A percentile compares a stretch with the other conserved stretches of the same genome.
Evolutionary conservation across 2,329 filamentous ascomycete species (phyloP).

Genomic region (Aspergillus ochraceus): DNA sequence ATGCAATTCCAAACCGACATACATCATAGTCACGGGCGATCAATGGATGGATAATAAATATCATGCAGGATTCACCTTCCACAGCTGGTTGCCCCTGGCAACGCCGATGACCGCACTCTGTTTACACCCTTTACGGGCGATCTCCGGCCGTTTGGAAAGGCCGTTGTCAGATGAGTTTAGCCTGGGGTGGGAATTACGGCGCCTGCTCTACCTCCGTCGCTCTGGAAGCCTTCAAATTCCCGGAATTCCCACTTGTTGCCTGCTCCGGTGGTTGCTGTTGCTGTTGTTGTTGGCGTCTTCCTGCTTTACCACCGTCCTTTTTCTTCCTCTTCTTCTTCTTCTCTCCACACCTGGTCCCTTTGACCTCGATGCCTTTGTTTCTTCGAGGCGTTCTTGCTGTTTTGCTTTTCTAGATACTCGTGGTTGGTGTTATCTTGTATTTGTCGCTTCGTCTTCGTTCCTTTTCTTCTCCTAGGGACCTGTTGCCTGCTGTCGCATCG

Average conservation of each 20-base stretch:
- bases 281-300: conserved; percentile 15
- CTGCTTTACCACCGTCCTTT: conserved; percentile 8
- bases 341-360: background rate
- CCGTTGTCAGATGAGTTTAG: conserved; percentile 20
- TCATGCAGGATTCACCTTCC: conserved; percentile 5
- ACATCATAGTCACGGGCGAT: background rate
- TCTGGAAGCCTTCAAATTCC: conserved; percentile 30
- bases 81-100: conserved; percentile 34
- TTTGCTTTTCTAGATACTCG: background rate
- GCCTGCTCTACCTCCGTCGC: conserved; percentile 24
- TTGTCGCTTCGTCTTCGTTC: background rate
- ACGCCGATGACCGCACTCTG: conserved; percentile 30
- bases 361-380: background rate
- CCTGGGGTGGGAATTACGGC: conserved; percentile 21
- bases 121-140: conserved; percentile 30
- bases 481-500: conserved; percentile 2
- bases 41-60: background rate
- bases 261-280: conserved; percentile 14
- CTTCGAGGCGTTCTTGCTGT: background rate
- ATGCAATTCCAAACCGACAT: background rate
- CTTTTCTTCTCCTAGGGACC: background rate
- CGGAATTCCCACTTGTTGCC: conserved; percentile 21
- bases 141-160: conserved; percentile 22
- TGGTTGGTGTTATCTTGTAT: background rate
- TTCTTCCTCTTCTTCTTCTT: conserved; percentile 7